Evolutionary conservation across 768 basidiomycete species (phyloP).

Genomic region (Hemileccinum impolitum): DNA sequence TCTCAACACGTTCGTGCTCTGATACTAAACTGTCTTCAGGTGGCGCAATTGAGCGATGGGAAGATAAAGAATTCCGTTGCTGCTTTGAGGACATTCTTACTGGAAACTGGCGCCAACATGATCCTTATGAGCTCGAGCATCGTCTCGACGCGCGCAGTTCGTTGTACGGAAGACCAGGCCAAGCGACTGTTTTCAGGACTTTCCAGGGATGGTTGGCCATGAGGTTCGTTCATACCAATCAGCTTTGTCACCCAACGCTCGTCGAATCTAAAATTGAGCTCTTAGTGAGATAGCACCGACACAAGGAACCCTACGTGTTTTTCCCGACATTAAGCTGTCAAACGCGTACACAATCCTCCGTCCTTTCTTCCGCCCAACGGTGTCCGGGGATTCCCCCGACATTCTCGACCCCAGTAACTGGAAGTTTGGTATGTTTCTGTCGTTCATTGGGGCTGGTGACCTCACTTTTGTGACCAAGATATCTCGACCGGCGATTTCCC

Average conservation of each 20-base stretch:
- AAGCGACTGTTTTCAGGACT: slow-evolving; percentile 53
- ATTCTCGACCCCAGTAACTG: slow-evolving; percentile 51
- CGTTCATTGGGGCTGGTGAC: slow-evolving; percentile 11
- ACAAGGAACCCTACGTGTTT: slow-evolving; percentile 70
- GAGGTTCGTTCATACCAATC: slow-evolving; percentile 44
- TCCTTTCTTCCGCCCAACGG: slow-evolving; percentile 66
- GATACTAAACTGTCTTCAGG: slow-evolving; percentile 37
- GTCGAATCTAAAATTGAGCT: background rate
- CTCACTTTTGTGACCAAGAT: slow-evolving; percentile 33
- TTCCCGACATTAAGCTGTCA: slow-evolving; percentile 62
- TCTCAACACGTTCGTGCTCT: slow-evolving; percentile 13
- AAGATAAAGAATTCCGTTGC: slow-evolving; percentile 53
- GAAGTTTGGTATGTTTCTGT: slow-evolving; percentile 44
- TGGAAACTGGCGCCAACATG: slow-evolving; percentile 62
- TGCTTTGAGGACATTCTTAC: slow-evolving; percentile 61
- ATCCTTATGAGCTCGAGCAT: slow-evolving; percentile 61
- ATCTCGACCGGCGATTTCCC: slow-evolving; percentile 48
- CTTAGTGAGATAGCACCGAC: slow-evolving; percentile 60
- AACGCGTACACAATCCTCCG: slow-evolving; percentile 73
- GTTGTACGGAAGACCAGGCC: slow-evolving; percentile 55
- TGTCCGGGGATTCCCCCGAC: slow-evolving; percentile 37
- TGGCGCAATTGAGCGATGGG: slow-evolving; percentile 74
- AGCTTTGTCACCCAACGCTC: background rate
- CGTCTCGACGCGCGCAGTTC: slow-evolving; percentile 60
- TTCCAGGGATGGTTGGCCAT: slow-evolving; percentile 80